phyloP scores from a whole-genome alignment of 768 basidiomycete genomes.

The Phallus indusiatus region DNA sequence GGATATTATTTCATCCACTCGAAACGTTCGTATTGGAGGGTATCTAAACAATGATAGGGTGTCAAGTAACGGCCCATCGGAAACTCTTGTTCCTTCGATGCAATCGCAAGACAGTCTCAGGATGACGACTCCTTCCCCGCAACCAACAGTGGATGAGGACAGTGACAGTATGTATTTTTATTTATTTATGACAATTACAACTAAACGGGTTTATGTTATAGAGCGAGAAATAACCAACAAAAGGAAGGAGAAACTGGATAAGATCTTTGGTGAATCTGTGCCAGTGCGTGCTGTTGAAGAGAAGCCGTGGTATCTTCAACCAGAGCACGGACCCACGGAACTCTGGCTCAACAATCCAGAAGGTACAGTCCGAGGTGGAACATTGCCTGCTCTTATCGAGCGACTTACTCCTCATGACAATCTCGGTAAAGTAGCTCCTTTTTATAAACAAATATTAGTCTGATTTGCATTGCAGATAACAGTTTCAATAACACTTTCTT shows the following conservation, averaged over 20 bases:
- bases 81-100: not conserved
- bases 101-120: not conserved
- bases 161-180: not conserved
- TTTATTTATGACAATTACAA: not conserved
- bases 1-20: not conserved
- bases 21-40: not conserved
- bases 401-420: slow-evolving; percentile 86
- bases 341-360: slow-evolving; percentile 84
- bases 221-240: not conserved
- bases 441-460: slow-evolving; percentile 4
- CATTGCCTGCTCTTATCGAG: slow-evolving; percentile 77
- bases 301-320: slow-evolving; percentile 78
- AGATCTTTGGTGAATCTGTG: slow-evolving; percentile 55
- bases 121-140: not conserved
- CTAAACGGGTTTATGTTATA: not conserved
- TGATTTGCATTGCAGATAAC: slow-evolving; percentile 40
- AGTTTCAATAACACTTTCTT: slow-evolving; percentile 83
- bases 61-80: not conserved
- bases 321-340: slow-evolving; percentile 70
- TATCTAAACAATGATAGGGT: not conserved
- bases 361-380: slow-evolving; percentile 77
- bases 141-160: slow-evolving; percentile 4
- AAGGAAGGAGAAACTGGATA: slow-evolving; percentile 44
- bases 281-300: slow-evolving; percentile 32
- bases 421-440: slow-evolving; percentile 44